Percentiles rank a stretch among this genome's conserved stretches.
Evolutionary conservation across 2,329 filamentous ascomycete species (phyloP).

Genomic region (Orbilia brochopaga): DNA sequence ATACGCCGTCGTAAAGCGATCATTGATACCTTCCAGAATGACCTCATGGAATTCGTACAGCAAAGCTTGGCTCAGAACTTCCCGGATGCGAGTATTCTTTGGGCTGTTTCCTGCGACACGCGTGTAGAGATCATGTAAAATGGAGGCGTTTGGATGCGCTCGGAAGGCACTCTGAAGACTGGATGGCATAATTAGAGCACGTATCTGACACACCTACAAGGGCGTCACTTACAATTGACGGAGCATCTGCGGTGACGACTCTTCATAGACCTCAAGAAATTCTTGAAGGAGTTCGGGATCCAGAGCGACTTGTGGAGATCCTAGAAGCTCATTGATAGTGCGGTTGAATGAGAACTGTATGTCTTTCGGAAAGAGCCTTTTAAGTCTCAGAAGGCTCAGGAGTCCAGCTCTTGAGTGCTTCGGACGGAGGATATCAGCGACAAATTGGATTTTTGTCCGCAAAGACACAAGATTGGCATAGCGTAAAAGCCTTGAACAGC

Average conservation of each 20-base stretch:
- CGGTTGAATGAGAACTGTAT: slow-evolving; percentile 28
- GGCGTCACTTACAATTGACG: slow-evolving; percentile 15
- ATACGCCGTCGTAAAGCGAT: background rate
- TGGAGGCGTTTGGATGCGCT: slow-evolving; percentile 22
- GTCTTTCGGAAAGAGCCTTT: slow-evolving; percentile 22
- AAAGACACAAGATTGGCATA: background rate
- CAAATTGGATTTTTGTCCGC: background rate
- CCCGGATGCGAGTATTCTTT: background rate
- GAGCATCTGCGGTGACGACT: slow-evolving; percentile 8
- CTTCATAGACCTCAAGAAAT: slow-evolving; percentile 23
- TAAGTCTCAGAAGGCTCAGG: slow-evolving; percentile 18
- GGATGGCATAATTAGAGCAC: background rate
- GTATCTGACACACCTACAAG: background rate
- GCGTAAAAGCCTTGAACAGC: background rate
- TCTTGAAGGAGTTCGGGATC: background rate
- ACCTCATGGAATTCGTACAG: slow-evolving; percentile 13
- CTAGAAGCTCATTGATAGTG: background rate
- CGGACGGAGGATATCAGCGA: no score
- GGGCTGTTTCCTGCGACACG: background rate
- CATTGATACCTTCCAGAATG: slow-evolving; percentile 28
- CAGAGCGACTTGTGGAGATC: background rate
- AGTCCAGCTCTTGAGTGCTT: background rate
- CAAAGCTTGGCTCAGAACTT: background rate
- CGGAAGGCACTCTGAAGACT: slow-evolving; percentile 22
- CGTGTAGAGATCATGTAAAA: slow-evolving; percentile 25